Conservation (phyloP, 176 grass and related monocot species). For the Otatea glauca region DNA sequence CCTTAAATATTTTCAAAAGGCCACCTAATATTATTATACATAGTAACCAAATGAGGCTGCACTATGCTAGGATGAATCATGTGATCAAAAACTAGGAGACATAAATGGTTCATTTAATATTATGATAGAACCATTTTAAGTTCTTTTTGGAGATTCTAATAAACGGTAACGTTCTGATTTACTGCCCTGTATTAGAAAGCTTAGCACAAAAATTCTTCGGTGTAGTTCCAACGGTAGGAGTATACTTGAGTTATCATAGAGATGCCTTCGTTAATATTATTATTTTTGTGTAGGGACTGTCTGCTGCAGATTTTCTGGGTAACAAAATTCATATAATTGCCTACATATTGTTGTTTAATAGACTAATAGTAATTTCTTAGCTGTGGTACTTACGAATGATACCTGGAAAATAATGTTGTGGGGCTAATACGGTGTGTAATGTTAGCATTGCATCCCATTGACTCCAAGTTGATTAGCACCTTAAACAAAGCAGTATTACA, state of each 20-base stretch:
- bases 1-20: background rate
- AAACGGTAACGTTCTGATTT: slow-evolving; percentile 25
- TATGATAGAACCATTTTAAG: background rate
- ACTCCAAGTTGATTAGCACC: background rate
- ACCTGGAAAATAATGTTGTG: background rate
- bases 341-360: background rate
- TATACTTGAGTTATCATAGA: background rate
- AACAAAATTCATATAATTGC: background rate
- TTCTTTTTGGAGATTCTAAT: background rate
- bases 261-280: background rate
- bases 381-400: background rate
- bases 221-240: slow-evolving; percentile 5
- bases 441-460: background rate
- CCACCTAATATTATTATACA: slow-evolving; percentile 14
- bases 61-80: background rate
- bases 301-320: background rate
- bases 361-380: background rate
- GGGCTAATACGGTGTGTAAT: background rate
- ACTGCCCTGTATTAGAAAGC: slow-evolving; percentile 1
- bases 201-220: no score
- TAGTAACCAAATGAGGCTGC: background rate
- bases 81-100: background rate
- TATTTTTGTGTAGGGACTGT: background rate
- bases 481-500: background rate
- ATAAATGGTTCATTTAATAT: background rate